phyloP scores from a whole-genome alignment of 371 early-diverging fungal species.

The Choanephora cucurbitarum region DNA sequence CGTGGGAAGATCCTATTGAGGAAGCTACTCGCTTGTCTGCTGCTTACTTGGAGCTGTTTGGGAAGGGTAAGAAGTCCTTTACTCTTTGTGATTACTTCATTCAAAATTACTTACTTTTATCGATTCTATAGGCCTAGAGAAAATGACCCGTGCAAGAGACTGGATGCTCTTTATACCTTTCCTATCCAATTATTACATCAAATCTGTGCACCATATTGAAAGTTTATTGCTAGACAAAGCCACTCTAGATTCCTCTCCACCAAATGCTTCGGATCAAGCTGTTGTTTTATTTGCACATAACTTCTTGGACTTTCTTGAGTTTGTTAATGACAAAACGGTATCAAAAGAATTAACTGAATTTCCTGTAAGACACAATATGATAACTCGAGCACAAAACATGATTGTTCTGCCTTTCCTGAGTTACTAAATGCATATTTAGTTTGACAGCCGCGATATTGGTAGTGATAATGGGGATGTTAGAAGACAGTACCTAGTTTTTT shows the following conservation, averaged over 20 bases:
- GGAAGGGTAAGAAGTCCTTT: constrained; percentile 19
- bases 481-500: constrained; percentile 24
- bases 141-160: constrained; percentile 16
- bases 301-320: constrained; percentile 24
- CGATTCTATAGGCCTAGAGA: constrained; percentile 17
- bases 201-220: constrained; percentile 3
- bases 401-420: no score
- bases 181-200: constrained; percentile 16
- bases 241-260: no score
- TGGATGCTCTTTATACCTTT: constrained; percentile 30
- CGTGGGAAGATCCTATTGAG: background rate
- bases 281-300: background rate
- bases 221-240: constrained; percentile 5
- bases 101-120: no score
- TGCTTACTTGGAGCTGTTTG: constrained; percentile 15
- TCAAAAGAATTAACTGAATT: background rate
- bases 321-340: constrained; percentile 15
- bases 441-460: constrained; percentile 15
- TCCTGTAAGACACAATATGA: background rate
- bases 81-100: no score
- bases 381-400: no score
- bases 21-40: constrained; percentile 3
- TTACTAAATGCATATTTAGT: constrained; percentile 8
- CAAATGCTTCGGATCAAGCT: constrained; percentile 17
- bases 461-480: constrained; percentile 19